Evolutionary conservation across 2,329 filamentous ascomycete genomes (phyloP), one percentile per base, ranked within the genome.

Genomic region (Paraphoma chrysanthemicola): DNA sequence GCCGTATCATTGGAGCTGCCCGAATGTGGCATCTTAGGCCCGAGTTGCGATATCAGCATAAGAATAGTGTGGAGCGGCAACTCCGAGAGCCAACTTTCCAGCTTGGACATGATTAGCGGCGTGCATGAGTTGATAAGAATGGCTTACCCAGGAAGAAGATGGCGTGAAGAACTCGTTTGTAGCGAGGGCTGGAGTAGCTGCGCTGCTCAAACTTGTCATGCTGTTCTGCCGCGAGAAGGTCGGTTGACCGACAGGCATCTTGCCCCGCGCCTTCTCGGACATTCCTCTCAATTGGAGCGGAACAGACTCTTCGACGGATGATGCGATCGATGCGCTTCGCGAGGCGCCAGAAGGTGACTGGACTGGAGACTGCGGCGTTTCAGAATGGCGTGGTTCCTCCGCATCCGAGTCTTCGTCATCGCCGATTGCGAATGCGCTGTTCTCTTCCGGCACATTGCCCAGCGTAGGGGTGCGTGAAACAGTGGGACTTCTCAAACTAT

Each of bases 251-350:
- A 91, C 92, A 29, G 94, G 95, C 88, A 96, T 92, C 77, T 99
- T 99, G 7, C 95, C 95, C 48, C 95, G 85, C 14, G 95, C 95
- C 76, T 98, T 99, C 77, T 98, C 95, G 17, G 94, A 97, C 91
- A 98, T 97, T 52, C 93, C 93, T 54, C 92, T 86, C 30, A 96
- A 76, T 73, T 97, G 93, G 17, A 88, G 83, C 12, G 92, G 93
- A 9, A 96, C 86, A 4, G 90, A 89, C 57, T 96, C 93, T 56
- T 96, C 92, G 0, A 85, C 79, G 0, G 86, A 86, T 0, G 85
- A 86, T 29, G 87, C 86, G 17, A 90, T 81, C 0, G 91, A 94
- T 4, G 90, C 88, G 18, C 89, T 86, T 38, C 88, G 84, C 16
- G 85, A 86, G 16, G 79, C 80, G 8, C 67, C 70, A 17, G 64